Evolutionary conservation across 768 basidiomycete genomes (phyloP).

Genomic region (Agrocybe pediades): DNA sequence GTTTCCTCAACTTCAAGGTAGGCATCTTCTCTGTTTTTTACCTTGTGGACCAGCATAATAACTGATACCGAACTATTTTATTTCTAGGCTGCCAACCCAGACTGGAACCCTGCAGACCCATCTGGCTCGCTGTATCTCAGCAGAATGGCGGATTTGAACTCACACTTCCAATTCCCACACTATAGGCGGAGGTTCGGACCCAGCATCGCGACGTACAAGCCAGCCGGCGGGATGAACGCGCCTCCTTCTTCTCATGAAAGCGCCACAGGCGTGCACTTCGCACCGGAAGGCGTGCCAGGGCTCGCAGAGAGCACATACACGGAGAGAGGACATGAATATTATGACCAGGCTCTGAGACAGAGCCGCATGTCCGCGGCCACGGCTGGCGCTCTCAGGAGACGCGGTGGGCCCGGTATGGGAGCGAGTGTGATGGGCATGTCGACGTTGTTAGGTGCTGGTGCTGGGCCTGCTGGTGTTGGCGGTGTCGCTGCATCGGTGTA

Average conservation of each 20-base stretch:
- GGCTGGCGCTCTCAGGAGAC: too few species aligned
- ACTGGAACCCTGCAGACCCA: conserved; percentile 93
- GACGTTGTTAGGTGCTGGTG: conserved; percentile 35
- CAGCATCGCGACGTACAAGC: background rate
- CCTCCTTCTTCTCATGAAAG: conserved; percentile 31
- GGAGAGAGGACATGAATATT: conserved; percentile 72
- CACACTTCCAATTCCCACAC: conserved; percentile 42
- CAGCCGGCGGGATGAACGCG: conserved; percentile 20
- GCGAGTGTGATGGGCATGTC: conserved; percentile 53
- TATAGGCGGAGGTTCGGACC: conserved; percentile 31
- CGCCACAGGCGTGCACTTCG: conserved; percentile 11
- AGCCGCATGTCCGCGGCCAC: conserved; percentile 60
- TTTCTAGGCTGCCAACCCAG: conserved; percentile 83
- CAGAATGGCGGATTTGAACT: conserved; percentile 73
- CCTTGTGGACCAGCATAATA: background rate
- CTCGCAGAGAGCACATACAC: conserved; percentile 28
- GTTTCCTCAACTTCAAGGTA: conserved; percentile 91
- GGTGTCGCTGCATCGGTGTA: conserved; percentile 47
- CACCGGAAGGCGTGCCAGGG: background rate
- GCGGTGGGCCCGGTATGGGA: conserved; percentile 34
- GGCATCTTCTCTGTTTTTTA: conserved; percentile 2
- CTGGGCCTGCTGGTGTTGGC: conserved; percentile 20
- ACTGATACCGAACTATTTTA: background rate
- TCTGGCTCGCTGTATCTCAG: conserved; percentile 89
- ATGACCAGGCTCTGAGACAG: conserved; percentile 71